These are phyloP conservation scores for Diospyros kaki DNA, from an alignment of 148 eudicot species.

Conservation along the genomic window DNA sequence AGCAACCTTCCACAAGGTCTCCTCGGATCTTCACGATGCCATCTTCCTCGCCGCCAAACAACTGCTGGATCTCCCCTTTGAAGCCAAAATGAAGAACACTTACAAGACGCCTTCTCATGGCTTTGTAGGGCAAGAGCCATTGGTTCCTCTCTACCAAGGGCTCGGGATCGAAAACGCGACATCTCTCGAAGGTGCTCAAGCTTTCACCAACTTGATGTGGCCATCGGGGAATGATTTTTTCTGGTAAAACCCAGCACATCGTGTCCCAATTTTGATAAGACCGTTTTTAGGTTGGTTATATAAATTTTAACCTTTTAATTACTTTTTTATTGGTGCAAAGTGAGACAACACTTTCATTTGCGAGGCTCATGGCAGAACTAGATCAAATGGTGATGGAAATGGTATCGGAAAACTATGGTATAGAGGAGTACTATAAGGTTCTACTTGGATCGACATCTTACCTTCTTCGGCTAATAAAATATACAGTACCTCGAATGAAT, in stretches of 20 bases:
- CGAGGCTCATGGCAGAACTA: constrained; percentile 26
- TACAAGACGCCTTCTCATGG: constrained; percentile 34
- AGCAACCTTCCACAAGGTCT: constrained; percentile 21
- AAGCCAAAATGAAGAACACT: constrained; percentile 27
- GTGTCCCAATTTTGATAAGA: not conserved
- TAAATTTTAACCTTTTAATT: not conserved
- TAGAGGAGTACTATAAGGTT: constrained; percentile 22
- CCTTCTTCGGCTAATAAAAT: constrained; percentile 33
- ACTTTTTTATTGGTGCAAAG: not conserved
- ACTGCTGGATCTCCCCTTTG: constrained; percentile 30
- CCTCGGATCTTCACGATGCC: constrained; percentile 27
- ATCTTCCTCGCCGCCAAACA: constrained; percentile 28
- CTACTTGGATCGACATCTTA: constrained; percentile 28
- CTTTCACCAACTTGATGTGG: constrained; percentile 36
- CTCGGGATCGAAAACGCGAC: constrained; percentile 39
- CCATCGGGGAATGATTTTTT: constrained; percentile 34
- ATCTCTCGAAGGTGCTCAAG: constrained; percentile 26
- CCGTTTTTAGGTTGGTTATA: no score
- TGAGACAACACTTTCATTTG: constrained; percentile 20
- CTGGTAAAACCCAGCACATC: constrained; percentile 11
- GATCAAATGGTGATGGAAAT: constrained; percentile 39
- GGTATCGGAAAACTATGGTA: constrained; percentile 34
- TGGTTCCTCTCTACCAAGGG: constrained; percentile 35
- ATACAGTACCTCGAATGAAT: constrained; percentile 14
- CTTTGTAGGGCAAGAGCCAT: constrained; percentile 33